Evolutionary conservation across 1,139 yeast species (phyloP).

Genomic region (Blastobotrys ciferrii): DNA sequence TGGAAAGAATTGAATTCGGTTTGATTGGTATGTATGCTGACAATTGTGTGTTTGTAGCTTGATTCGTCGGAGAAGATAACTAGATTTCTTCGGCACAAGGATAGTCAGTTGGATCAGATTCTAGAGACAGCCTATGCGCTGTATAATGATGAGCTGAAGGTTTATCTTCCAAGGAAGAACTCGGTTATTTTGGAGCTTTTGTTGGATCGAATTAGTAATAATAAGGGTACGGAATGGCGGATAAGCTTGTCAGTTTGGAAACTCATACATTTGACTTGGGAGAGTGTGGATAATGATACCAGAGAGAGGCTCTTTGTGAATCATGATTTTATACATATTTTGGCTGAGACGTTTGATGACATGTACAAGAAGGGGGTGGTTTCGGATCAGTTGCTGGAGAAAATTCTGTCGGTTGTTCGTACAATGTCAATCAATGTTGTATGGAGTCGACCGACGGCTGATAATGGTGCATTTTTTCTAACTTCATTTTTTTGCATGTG

Average conservation of each 20-base stretch:
- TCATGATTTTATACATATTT: constrained; percentile 21
- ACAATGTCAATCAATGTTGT: neutral
- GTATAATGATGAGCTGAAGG: constrained; percentile 40
- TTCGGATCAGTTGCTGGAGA: neutral
- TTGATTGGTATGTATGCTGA: neutral
- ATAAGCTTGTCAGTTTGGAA: constrained; percentile 7
- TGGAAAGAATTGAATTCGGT: neutral
- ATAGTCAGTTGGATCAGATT: constrained; percentile 44
- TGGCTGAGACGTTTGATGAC: constrained; percentile 20
- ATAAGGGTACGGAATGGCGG: constrained; percentile 11
- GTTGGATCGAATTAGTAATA: constrained; percentile 54
- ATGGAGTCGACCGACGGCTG: neutral
- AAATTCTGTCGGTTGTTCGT: neutral
- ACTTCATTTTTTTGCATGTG: neutral
- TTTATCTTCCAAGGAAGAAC: constrained; percentile 61
- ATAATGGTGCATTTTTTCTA: neutral
- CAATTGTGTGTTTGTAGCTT: constrained; percentile 21
- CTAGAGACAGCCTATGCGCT: constrained; percentile 44
- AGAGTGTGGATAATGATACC: constrained; percentile 19
- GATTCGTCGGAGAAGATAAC: constrained; percentile 61
- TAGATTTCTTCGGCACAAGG: constrained; percentile 57
- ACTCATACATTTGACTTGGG: constrained; percentile 16
- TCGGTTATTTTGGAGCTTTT: constrained; percentile 63
- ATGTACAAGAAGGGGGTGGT: neutral
- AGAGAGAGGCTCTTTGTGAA: constrained; percentile 20